Evolutionary conservation across 2,329 filamentous ascomycete genomes (phyloP), one percentile per base, ranked within the genome.

Genomic region (Colletotrichum musae): DNA sequence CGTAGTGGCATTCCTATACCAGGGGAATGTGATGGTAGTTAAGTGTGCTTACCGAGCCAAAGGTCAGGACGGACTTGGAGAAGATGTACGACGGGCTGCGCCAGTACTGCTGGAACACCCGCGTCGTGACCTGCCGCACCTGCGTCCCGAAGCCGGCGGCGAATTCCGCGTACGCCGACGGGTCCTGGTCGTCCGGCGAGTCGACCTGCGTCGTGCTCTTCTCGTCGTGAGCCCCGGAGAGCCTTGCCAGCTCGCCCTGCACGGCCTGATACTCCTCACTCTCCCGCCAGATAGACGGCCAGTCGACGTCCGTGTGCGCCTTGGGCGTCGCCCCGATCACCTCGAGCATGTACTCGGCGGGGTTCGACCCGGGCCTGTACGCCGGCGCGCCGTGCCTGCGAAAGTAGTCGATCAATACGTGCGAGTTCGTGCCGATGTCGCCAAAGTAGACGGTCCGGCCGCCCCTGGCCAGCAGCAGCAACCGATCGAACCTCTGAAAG

Each of bases 51-150:
- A 73, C 77, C 21, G 75, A 70, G 83, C 75, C 47, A 86, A 80
- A 71, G 85, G 89, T 47, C n/a, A 93, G 86, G 1, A 85, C 77
- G 1, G 86, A 74, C 80, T 94, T 94, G 52, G 89, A 88, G 80
- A 92, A 94, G 74, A 95, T 91, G 80, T 94, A 95, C 2, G 87
- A 84, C 0, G 93, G 93, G 0, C 87, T 93, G 58, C 93, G 88
- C 92, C 92, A 95, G 82, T 93, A 93, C 77, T 94, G 92, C 74
- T 92, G 85, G 78, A 93, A 94, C 7, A 93, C 89, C 71, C 92
- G 90, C 50, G 83, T 76, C 9, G 87, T 86, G 45, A 91, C 90
- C 70, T 89, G 83, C 32, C 79, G 81, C 7, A 93, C 78, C 74
- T 95, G 93, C 7, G 81, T 74, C 2, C 62, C 72, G 74, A 94